Base-by-base conservation (phyloP, 2,329 filamentous ascomycete genomes). In the Fusarium xyrophilum region DNA sequence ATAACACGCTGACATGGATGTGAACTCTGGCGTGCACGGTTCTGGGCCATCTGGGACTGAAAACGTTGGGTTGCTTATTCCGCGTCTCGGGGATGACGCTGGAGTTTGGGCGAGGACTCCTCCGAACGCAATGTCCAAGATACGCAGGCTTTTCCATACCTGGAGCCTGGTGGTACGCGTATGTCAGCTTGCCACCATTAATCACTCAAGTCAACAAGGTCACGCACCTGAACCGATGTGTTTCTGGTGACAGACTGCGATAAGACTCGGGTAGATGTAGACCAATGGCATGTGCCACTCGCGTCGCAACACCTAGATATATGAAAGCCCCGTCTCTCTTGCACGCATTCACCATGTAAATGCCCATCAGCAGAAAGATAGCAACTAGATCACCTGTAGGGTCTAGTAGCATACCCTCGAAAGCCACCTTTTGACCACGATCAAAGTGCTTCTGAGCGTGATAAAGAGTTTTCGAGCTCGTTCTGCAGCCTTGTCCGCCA, bases 181-280 rank as follows among this genome's bases (percentile, higher is more conserved):
- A 5, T 25, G 15, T 53, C 10, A 53, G 27, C 3, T 2, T 23
- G 0, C 4, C n/a, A 0, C 13, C 14, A 3, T 10, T 4, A 6
- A 7, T 2, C 6, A 4, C 12, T n/a, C 4, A 38, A 0, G 1
- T 4, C 0, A 1, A 0, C 3, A 15, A 7, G 17, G 5, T 12
- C 2, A 1, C 21, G 3, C 13, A 54, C 51, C 51, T 27, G 13
- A 44, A 17, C 33, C 38, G 42, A 27, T 54, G 51, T 5, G 21
- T 33, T 21, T 54, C 51, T 6, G 51, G 28, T 1, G 17, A 10
- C 1, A 54, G 5, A 6, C 46, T 54, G 2, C 23, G 21, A 12
- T 54, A 54, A 2, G 51, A 32, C 13, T 54, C 51, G 0, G 38
- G 21, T 6, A 21, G 15, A 27, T 54, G 51, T 5, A 54, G 6